phyloP scores from a whole-genome alignment of 2,329 filamentous ascomycete species.

The Stagonosporopsis tanaceti region DNA sequence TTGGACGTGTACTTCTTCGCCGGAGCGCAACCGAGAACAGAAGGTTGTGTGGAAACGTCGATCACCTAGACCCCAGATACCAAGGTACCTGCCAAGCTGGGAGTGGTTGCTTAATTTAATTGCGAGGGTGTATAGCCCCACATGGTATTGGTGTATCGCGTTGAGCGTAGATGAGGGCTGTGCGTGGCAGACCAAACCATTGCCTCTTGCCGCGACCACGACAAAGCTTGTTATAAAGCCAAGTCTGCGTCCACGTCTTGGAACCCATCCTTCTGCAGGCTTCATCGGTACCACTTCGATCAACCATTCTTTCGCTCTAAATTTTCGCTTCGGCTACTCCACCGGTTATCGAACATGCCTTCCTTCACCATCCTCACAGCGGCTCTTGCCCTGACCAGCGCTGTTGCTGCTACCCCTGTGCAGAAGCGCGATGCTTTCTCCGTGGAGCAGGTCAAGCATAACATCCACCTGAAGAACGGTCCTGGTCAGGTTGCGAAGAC shows the following conservation, averaged over 20 bases:
- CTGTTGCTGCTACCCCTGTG: conserved; percentile 41
- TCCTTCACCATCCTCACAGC: conserved; percentile 43
- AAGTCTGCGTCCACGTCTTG: conserved; percentile 29
- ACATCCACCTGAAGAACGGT: conserved; percentile 48
- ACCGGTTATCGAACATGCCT: conserved; percentile 38
- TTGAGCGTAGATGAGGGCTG: conserved; percentile 21
- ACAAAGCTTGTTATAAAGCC: conserved; percentile 41
- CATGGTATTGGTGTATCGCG: conserved; percentile 15
- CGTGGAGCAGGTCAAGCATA: conserved; percentile 41
- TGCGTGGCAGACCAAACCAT: conserved; percentile 18
- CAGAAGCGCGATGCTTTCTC: conserved; percentile 42
- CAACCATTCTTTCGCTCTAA: conserved; percentile 21
- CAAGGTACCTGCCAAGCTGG: conserved; percentile 44
- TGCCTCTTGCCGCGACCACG: conserved; percentile 20
- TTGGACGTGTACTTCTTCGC: conserved; percentile 8
- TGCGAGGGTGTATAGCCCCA: conserved; percentile 31
- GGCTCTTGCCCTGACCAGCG: conserved; percentile 40
- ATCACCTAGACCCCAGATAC: conserved; percentile 24
- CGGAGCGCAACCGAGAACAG: conserved; percentile 36
- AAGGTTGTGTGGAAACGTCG: conserved; percentile 35
- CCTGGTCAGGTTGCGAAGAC: conserved; percentile 50
- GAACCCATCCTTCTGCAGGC: conserved; percentile 25
- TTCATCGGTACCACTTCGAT: conserved; percentile 26
- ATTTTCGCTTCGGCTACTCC: conserved; percentile 21
- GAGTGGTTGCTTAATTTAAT: conserved; percentile 40